Evolutionary conservation across 805 yeast genomes (phyloP), one percentile per base, ranked within the genome.

Genomic region (Wickerhamiella musiphila): DNA sequence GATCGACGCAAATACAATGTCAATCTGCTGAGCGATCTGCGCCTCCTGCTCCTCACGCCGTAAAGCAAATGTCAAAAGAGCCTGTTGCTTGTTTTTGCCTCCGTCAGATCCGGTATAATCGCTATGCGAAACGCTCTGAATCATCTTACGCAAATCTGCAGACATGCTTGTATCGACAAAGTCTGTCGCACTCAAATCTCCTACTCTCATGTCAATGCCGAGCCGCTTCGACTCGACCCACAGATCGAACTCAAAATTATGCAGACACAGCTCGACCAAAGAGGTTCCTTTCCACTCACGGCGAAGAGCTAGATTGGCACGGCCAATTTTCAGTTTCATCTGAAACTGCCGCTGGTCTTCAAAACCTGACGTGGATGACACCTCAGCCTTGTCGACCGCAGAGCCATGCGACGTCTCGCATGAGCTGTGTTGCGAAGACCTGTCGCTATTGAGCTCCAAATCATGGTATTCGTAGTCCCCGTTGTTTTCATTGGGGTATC

Each of bases 1-100:
- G 33, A 90, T 67, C 10, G 92, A 81, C 0, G 94, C 82, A 54
- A 90, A 64, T 26, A 71, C 63, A 31, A 90, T 57, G 6, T 67
- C 61, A 4, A 84, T 66, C 41, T 68, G 72, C 51, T 82, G 94
- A 46, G 84, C 94, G 49, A 65, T 74, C 6, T 12, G n/a, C 6
- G 15, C 19, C 4, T n/a, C 31, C 9, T 6, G 9, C 10, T 24
- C 26, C 5, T 24, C 26, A 13, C 26, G 26, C 4, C 8, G 14
- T 16, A 24, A 24, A 5, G 18, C 18, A 10, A 24, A 5, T 4
- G 14, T n/a, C 26, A 24, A n/a, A 5, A 24, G 18, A 5, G 26
- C 18, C 18, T 14, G 11, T 16, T 16, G 16, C 7, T 8, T 4
- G 5, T 11, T 16, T 9, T 23, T 12, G 5, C 8, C 14, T 9